A percentile compares a stretch with the other conserved stretches of the same genome.
phyloP scores from a whole-genome alignment of 352 stramenopile genomes.

The Globisporangium megalacanthum region DNA sequence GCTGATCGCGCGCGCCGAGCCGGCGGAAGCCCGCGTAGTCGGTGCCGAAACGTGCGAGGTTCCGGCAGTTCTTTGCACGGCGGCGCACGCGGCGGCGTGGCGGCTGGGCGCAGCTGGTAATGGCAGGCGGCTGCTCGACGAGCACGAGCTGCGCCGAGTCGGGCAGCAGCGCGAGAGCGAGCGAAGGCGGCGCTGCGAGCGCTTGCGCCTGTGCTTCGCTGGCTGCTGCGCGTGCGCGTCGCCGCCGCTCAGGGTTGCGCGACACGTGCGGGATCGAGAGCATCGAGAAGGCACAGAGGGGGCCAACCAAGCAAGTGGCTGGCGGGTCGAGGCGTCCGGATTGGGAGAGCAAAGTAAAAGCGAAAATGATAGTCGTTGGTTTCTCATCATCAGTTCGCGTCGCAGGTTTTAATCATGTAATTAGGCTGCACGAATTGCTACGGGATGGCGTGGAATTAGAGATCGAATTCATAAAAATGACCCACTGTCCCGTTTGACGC shows the following conservation, averaged over 20 bases:
- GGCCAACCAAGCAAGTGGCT: not conserved
- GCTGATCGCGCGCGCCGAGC: conserved; percentile 19
- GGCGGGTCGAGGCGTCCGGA: not conserved
- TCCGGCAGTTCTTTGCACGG: conserved; percentile 40
- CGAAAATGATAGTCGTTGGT: not conserved
- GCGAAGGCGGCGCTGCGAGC: not conserved
- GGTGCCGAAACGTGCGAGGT: conserved; percentile 24
- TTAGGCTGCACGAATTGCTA: not conserved
- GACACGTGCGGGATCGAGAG: conserved; percentile 27
- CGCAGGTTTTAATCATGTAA: not conserved
- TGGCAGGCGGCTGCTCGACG: conserved; percentile 3
- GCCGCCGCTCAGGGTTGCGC: conserved; percentile 6
- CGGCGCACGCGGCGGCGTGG: conserved; percentile 13
- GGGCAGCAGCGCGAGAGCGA: conserved; percentile 9
- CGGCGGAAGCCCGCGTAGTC: conserved; percentile 30
- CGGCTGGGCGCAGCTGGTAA: not conserved
- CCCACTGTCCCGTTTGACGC: not conserved
- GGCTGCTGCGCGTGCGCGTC: not conserved
- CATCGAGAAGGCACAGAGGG: conserved; percentile 7
- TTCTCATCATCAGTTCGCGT: not conserved
- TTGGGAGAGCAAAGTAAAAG: not conserved
- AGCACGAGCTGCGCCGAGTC: conserved; percentile 11
- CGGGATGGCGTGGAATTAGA: not conserved
- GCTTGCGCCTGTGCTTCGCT: not conserved
- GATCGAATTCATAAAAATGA: not conserved